phyloP scores from a whole-genome alignment of 2,329 filamentous ascomycete species.

The Fusarium sterilihyphosum region DNA sequence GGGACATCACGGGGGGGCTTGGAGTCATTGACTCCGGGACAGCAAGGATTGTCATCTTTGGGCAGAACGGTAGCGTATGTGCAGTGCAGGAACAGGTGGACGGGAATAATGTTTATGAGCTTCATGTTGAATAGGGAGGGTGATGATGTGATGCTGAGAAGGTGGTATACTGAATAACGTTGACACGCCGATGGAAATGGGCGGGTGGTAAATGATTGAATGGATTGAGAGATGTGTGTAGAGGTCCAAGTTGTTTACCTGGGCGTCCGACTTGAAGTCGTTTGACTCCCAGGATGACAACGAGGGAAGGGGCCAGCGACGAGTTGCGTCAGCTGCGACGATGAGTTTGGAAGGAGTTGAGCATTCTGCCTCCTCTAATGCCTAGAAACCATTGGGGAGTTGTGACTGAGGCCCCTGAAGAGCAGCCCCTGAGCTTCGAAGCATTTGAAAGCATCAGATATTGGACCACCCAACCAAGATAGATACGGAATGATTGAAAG shows the following conservation, averaged over 20 bases:
- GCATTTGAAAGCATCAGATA: not conserved
- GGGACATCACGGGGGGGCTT: no score
- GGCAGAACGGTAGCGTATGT: not conserved
- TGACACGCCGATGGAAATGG: not conserved
- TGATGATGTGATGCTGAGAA: not conserved
- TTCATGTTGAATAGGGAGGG: not conserved
- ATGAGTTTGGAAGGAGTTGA: not conserved
- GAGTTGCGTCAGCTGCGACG: not conserved
- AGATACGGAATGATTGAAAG: not conserved
- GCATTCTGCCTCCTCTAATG: not conserved
- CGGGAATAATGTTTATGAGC: not conserved
- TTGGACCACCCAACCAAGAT: not conserved
- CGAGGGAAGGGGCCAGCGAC: not conserved
- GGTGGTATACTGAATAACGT: not conserved
- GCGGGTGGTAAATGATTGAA: not conserved
- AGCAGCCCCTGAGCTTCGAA: not conserved
- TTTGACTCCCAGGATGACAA: not conserved
- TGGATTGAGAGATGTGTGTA: not conserved
- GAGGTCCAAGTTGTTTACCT: not conserved
- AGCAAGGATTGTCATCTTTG: not conserved
- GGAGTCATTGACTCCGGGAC: no score
- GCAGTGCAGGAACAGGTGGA: not conserved
- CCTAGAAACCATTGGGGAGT: not conserved
- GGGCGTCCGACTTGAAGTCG: not conserved
- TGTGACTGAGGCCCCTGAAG: not conserved